Conservation (phyloP, 768 basidiomycete species). For the Strobilomyces dryophilus region DNA sequence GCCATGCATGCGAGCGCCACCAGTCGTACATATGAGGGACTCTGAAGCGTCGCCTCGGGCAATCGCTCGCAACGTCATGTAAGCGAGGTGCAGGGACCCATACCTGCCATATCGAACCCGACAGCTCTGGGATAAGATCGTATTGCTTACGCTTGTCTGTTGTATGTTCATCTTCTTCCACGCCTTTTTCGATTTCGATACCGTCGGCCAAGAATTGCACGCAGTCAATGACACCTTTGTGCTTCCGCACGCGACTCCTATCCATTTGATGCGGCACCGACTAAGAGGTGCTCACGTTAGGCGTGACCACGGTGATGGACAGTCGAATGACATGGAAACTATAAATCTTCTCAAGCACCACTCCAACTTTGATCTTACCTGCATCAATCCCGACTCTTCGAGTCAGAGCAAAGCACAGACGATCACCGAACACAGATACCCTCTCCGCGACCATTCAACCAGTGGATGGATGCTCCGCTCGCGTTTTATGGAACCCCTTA, state of each 20-base stretch:
- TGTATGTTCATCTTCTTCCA: conserved; percentile 24
- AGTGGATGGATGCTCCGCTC: not conserved
- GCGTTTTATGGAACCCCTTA: conserved; percentile 10
- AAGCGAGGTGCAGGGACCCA: not conserved
- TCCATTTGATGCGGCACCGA: not conserved
- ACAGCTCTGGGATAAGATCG: conserved; percentile 18
- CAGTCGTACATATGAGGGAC: not conserved
- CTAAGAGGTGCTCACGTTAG: not conserved
- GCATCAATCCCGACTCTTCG: conserved; percentile 8
- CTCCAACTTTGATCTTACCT: not conserved
- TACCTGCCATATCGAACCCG: not conserved
- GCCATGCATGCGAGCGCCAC: conserved; percentile 13
- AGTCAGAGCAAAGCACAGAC: not conserved
- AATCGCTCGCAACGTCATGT: not conserved
- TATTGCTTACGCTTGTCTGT: conserved; percentile 23
- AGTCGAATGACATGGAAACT: conserved; percentile 19
- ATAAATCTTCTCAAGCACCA: conserved; percentile 13
- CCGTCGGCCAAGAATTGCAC: not conserved
- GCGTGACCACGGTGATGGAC: conserved; percentile 5
- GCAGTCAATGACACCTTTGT: not conserved
- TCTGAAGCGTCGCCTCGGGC: not conserved
- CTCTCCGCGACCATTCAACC: not conserved
- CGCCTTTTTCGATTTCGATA: conserved; percentile 23
- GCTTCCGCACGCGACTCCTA: not conserved
- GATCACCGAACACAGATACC: not conserved